Conservation (phyloP, 2,329 filamentous ascomycete genomes). For the Cladosporium sp. region DNA sequence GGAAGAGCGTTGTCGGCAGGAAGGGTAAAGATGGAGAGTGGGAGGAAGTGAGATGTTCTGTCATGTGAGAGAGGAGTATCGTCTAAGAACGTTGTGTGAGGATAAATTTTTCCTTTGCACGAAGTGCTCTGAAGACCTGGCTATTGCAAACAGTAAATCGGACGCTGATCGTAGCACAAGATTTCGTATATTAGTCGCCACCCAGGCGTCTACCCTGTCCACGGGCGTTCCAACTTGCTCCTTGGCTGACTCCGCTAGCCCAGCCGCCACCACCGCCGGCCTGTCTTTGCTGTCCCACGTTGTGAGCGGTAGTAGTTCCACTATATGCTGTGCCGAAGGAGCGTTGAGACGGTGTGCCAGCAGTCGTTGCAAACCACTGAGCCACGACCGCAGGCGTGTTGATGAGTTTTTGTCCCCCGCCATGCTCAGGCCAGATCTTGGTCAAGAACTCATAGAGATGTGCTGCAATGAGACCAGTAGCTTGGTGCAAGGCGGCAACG, state of each 20-base stretch:
- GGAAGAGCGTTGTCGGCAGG: neutral
- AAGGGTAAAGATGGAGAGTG: slow-evolving; percentile 4
- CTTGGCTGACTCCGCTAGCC: slow-evolving; percentile 25
- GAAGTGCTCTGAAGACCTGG: neutral
- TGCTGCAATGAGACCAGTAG: slow-evolving; percentile 77
- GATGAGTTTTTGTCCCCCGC: slow-evolving; percentile 73
- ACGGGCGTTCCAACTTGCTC: slow-evolving; percentile 8
- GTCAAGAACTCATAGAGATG: slow-evolving; percentile 90
- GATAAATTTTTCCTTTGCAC: no score
- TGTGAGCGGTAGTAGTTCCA: slow-evolving; percentile 36
- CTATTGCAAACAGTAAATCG: neutral
- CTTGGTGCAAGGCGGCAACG: slow-evolving; percentile 56
- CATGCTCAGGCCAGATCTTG: slow-evolving; percentile 82
- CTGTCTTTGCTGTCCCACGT: slow-evolving; percentile 25
- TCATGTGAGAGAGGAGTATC: neutral
- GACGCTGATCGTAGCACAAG: neutral
- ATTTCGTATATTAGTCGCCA: neutral
- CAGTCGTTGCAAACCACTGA: slow-evolving; percentile 55
- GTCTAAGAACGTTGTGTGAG: no score
- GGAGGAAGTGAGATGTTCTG: neutral
- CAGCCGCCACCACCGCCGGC: slow-evolving; percentile 28
- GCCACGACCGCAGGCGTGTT: slow-evolving; percentile 69
- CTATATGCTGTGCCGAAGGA: slow-evolving; percentile 60
- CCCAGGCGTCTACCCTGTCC: slow-evolving; percentile 11
- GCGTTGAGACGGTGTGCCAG: slow-evolving; percentile 44